A percentile compares a stretch with the other conserved stretches of the same genome.
These are phyloP conservation scores for Pezicula rhizophila DNA, from an alignment of 2,329 filamentous ascomycete genomes.

Conservation along the genomic window DNA sequence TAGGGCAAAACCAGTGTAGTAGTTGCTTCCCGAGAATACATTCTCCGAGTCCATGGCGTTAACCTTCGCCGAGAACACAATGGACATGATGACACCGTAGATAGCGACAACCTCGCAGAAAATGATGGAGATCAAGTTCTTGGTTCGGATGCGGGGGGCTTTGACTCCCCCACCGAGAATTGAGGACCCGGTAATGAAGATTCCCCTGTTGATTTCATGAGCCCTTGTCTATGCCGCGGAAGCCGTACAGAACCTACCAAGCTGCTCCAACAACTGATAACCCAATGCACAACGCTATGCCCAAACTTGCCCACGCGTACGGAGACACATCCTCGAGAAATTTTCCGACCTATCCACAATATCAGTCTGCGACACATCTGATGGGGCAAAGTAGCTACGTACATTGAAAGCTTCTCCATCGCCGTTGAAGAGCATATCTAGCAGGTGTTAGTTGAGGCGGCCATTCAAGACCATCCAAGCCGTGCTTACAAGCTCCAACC, in stretches of 20 bases:
- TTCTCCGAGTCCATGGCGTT: constrained; percentile 56
- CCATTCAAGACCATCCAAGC: constrained; percentile 28
- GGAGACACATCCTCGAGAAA: constrained; percentile 94
- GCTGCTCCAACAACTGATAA: constrained; percentile 94
- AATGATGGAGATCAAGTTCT: constrained; percentile 99
- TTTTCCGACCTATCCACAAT: constrained; percentile 63
- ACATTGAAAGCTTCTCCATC: constrained; percentile 95
- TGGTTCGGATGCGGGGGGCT: constrained; percentile 94
- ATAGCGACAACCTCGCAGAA: constrained; percentile 99
- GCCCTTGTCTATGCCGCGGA: background rate
- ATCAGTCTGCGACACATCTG: constrained; percentile 17
- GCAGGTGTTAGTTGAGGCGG: constrained; percentile 20
- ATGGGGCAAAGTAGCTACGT: constrained; percentile 28
- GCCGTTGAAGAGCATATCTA: constrained; percentile 98
- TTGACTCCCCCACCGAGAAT: constrained; percentile 96
- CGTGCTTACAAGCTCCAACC: constrained; percentile 69
- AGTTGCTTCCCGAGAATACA: constrained; percentile 69
- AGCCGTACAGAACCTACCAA: constrained; percentile 56
- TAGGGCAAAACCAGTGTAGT: constrained; percentile 90
- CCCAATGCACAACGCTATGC: constrained; percentile 91
- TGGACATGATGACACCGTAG: constrained; percentile 99
- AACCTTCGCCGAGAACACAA: constrained; percentile 92
- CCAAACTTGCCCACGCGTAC: constrained; percentile 85
- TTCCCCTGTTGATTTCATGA: constrained; percentile 62
- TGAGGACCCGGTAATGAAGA: constrained; percentile 96